Evolutionary conservation across 1,139 yeast genomes (phyloP).

Genomic region (Casaregolazyma suthepensis): DNA sequence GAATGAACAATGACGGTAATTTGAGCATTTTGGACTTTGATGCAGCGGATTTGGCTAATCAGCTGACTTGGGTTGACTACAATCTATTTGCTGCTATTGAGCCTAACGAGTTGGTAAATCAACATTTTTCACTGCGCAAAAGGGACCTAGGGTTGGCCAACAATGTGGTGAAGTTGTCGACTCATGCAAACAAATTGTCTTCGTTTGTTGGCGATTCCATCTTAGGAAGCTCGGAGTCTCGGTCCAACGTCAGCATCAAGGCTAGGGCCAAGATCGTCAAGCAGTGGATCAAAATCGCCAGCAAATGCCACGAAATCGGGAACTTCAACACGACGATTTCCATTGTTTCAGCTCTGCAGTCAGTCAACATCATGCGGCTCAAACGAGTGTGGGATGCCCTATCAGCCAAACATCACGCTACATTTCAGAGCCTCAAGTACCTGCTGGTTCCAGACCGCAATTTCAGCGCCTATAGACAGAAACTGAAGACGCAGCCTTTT

Average conservation of each 20-base stretch:
- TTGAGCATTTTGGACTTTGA: conserved; percentile 55
- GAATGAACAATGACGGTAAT: neutral
- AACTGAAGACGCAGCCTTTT: conserved; percentile 52
- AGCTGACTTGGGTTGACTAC: conserved; percentile 74
- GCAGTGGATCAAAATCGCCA: conserved; percentile 79
- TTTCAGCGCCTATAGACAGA: conserved; percentile 66
- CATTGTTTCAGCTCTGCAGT: conserved; percentile 76
- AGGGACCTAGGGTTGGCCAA: conserved; percentile 58
- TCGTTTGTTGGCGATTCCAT: conserved; percentile 80
- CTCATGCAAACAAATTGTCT: conserved; percentile 72
- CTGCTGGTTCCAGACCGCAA: conserved; percentile 82
- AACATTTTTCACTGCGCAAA: conserved; percentile 62
- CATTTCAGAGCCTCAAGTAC: conserved; percentile 61
- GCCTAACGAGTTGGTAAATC: conserved; percentile 69
- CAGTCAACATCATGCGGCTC: conserved; percentile 70
- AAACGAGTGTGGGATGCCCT: conserved; percentile 59
- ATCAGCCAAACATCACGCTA: conserved; percentile 56
- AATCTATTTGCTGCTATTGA: conserved; percentile 59
- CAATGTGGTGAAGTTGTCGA: conserved; percentile 61
- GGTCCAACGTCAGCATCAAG: conserved; percentile 37
- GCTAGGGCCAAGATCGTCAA: conserved; percentile 56
- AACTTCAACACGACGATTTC: conserved; percentile 89
- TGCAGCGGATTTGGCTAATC: conserved; percentile 78
- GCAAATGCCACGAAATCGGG: conserved; percentile 71
- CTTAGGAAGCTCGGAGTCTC: conserved; percentile 18